Base-by-base conservation (phyloP, 148 eudicot genomes). In the Fagopyrum esculentum region DNA sequence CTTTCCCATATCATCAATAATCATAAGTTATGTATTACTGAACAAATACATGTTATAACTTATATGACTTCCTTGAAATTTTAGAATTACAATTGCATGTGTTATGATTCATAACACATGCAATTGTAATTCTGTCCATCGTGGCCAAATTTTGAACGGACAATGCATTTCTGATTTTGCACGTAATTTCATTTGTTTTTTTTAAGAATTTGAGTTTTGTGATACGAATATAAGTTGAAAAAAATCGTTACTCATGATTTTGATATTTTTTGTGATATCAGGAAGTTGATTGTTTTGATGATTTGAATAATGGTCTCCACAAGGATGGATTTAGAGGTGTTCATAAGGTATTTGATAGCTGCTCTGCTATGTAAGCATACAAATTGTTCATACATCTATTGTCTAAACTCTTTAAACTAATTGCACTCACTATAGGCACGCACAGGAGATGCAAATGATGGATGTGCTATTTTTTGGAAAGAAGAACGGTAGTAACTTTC, bases 391-490 rank as follows among this genome's bases (percentile, higher is more conserved):
- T 60, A 45, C 12, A 22, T 44, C 4, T 52, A 26, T 3, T 45
- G 48, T 59, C 45, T 70, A 60, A 16, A 43, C 19, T 71, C 74
- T 30, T 61, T 72, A 69, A 75, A 66, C 19, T 66, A 15, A 15
- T 66, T 29, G 13, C 6, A 66, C 71, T 66, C 8, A 11, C 17
- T 66, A 40, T 43, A 66, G 98, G 91, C 90, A 77, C 97, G 98
- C 48, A 86, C 91, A 3, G 98, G 97, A 51, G 95, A 93, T 81
- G 88, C 94, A 70, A 72, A 79, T 79, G 98, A 93, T 85, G 98
- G 98, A 17, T 91, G 97, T 86, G 94, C 97, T 29, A 88, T 89
- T 76, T 93, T 93, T 84, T 93, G 98, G 98, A 89, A 89, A 77
- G 74, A 75, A 51, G 82, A 89, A 75, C 74, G 83, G 97, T 93